Evolutionary conservation across 371 early-diverging fungal species (phyloP), one percentile per base, ranked within the genome.

Genomic region (Zychaea mexicana): DNA sequence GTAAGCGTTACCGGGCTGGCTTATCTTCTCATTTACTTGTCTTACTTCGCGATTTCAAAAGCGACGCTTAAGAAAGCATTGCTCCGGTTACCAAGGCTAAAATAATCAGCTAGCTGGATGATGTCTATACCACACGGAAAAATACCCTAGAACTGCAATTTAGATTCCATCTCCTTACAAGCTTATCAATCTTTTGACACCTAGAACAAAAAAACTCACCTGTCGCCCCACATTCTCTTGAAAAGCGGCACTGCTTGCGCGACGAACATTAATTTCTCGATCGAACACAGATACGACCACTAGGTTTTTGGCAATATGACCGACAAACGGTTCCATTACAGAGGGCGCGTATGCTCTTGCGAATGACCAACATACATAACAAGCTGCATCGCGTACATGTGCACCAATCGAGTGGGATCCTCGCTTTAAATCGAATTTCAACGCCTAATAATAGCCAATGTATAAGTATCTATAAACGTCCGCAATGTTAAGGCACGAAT

Each of bases 291-390:
- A 88, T 6, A 90, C 89, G 0, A 89, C 86, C 2, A 95, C 89
- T 28, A 98, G 74, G 15, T 83, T 82, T 19, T 85, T 85, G 2
- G 95, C 92, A 63, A 97, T 74, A 27, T 81, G 72, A 2, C 66
- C 30, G 12, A 88, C 86, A 74, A 83, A 88, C 0, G 86, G 85
- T 32, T 69, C 70, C 61, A 95, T 64, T 17, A 90, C 78, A 3
- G 85, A 77, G 3, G 92, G 88, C 8, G 93, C 90, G 68, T 96
- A 94, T 0, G 95, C 92, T 33, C 98, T 86, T 19, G 97, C 97
- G 74, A 98, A 93, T 10, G 97, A 94, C 99, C 99, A 98, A 72
- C 93, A 91, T 3, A 96, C 94, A 71, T 97, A 98, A 67, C 98
- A 95, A 22, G 96, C 95, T 0, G 97, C 94, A 71, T 98, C 99